Percentiles rank a stretch among this genome's conserved stretches.
Conservation (phyloP, 2,329 filamentous ascomycete genomes). For the Beauveria asiatica region DNA sequence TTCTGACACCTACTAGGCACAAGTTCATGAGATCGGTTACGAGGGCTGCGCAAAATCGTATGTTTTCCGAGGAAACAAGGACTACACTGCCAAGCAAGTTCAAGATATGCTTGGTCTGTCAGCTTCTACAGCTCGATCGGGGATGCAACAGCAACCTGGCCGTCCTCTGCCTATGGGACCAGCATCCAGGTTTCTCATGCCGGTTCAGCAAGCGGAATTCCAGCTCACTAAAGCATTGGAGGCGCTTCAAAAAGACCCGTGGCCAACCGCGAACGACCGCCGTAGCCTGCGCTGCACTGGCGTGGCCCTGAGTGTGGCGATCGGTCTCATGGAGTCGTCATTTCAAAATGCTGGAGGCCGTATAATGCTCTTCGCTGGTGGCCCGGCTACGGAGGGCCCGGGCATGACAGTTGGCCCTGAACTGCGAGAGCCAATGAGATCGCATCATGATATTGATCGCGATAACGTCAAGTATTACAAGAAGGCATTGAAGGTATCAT, state of each 20-base stretch:
- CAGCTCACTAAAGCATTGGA: constrained; percentile 94
- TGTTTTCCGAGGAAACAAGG: constrained; percentile 95
- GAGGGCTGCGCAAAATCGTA: constrained; percentile 98
- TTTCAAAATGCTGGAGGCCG: constrained; percentile 93
- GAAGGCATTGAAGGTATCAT: constrained; percentile 79
- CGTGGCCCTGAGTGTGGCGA: constrained; percentile 90
- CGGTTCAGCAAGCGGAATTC: constrained; percentile 92
- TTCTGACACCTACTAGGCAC: constrained; percentile 46
- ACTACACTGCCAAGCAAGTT: constrained; percentile 97
- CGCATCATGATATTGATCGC: constrained; percentile 96
- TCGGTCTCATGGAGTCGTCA: constrained; percentile 84
- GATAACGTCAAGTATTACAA: constrained; percentile 99
- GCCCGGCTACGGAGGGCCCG: constrained; percentile 89
- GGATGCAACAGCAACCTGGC: constrained; percentile 65
- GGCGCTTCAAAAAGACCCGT: constrained; percentile 91
- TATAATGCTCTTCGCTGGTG: constrained; percentile 96
- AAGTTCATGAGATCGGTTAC: constrained; percentile 97
- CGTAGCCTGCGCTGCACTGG: constrained; percentile 87
- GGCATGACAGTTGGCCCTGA: constrained; percentile 96
- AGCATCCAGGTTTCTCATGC: constrained; percentile 82
- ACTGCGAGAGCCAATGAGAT: constrained; percentile 90
- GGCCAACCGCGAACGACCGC: constrained; percentile 91
- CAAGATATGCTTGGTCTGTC: constrained; percentile 94
- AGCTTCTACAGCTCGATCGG: constrained; percentile 63
- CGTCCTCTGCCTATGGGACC: constrained; percentile 70